A percentile compares a stretch with the other conserved stretches of the same genome.
Conservation (phyloP, 2,329 filamentous ascomycete species). For the Diaporthe sp. region DNA sequence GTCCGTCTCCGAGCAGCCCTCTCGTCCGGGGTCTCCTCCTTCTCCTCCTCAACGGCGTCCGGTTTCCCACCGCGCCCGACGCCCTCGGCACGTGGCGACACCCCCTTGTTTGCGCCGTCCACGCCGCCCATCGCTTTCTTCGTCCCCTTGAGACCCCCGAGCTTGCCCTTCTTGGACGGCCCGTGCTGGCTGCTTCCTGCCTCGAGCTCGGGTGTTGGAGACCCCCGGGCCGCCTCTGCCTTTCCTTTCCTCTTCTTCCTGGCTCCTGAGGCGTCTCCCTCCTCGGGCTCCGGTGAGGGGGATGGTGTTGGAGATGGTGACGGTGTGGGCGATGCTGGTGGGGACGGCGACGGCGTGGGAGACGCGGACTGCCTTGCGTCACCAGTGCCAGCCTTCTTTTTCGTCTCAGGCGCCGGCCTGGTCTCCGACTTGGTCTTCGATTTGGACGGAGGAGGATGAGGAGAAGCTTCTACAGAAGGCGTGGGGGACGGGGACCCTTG, state of each 20-base stretch:
- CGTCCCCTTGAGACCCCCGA: conserved; percentile 47
- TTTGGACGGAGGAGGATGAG: background rate
- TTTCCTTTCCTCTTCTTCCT: conserved; percentile 30
- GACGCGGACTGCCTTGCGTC: background rate
- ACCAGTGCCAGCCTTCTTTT: background rate
- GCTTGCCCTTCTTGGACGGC: conserved; percentile 34
- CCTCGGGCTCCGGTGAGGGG: conserved; percentile 15
- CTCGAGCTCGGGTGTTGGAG: conserved; percentile 15
- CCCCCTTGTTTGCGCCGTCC: background rate
- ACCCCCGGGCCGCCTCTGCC: background rate
- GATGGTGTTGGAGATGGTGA: conserved; percentile 32
- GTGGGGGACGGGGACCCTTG: background rate
- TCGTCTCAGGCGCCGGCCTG: too few species aligned
- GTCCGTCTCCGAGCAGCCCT: conserved; percentile 63
- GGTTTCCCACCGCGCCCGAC: conserved; percentile 41
- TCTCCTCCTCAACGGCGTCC: conserved; percentile 47
- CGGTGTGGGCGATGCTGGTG: conserved; percentile 23
- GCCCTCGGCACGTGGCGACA: background rate
- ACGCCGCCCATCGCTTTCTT: background rate
- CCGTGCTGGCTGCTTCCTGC: background rate
- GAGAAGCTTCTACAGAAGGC: background rate
- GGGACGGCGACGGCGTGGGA: background rate
- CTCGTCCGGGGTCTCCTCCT: conserved; percentile 59
- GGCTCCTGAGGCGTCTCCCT: background rate
- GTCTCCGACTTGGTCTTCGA: background rate